phyloP scores from a whole-genome alignment of 2,329 filamentous ascomycete species.

The Knoxdaviesia proteae region DNA sequence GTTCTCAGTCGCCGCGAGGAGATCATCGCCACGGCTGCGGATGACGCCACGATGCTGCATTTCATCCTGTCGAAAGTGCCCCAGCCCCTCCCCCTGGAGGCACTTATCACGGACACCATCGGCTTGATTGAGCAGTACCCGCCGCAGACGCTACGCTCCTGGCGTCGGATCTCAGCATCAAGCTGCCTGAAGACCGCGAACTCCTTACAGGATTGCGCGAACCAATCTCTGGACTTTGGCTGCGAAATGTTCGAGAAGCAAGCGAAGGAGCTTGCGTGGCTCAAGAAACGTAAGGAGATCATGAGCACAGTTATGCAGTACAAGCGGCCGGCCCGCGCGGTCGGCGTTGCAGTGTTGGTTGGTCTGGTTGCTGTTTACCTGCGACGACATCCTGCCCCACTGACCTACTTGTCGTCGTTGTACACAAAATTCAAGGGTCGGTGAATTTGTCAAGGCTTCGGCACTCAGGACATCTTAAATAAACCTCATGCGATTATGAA shows the following conservation, averaged over 20 bases:
- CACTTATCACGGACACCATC: slow-evolving; percentile 46
- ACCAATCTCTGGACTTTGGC: slow-evolving; percentile 45
- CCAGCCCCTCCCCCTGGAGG: slow-evolving; percentile 58
- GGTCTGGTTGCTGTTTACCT: slow-evolving; percentile 49
- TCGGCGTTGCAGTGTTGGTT: slow-evolving; percentile 44
- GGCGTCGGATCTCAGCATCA: slow-evolving; percentile 48
- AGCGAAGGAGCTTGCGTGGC: slow-evolving; percentile 37
- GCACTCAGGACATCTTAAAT: too few species aligned
- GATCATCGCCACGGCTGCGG: slow-evolving; percentile 60
- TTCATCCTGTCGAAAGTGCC: slow-evolving; percentile 75
- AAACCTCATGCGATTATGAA: too few species aligned
- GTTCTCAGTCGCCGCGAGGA: slow-evolving; percentile 62
- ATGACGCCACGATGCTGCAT: slow-evolving; percentile 86
- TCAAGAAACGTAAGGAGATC: slow-evolving; percentile 8
- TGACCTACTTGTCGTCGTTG: slow-evolving; percentile 1
- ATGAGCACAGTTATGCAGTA: slow-evolving; percentile 19
- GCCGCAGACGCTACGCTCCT: slow-evolving; percentile 50
- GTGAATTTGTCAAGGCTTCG: too few species aligned
- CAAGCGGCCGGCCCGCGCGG: slow-evolving; percentile 38
- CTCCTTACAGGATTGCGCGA: slow-evolving; percentile 22
- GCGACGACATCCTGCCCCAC: slow-evolving; percentile 21
- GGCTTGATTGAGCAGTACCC: slow-evolving; percentile 44
- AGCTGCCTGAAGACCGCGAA: slow-evolving; percentile 76
- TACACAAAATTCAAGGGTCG: not conserved
- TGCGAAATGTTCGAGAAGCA: slow-evolving; percentile 49